A percentile compares a stretch with the other conserved stretches of the same genome.
Evolutionary conservation across 805 yeast species (phyloP).

Genomic region (Torulaspora microellipsoides): DNA sequence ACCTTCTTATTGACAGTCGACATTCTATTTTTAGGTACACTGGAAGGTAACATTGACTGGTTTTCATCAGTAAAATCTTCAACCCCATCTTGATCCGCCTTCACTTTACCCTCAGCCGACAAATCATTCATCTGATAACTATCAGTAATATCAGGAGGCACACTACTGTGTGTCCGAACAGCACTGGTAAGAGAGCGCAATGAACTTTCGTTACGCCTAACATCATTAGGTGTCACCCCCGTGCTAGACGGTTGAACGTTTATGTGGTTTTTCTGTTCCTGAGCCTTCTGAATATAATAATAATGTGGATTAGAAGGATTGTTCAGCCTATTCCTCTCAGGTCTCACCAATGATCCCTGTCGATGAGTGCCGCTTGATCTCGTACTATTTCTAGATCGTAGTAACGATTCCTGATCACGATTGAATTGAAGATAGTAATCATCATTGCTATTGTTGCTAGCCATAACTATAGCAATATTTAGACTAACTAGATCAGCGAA

Average conservation of each 20-base stretch:
- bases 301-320: slow-evolving; percentile 68
- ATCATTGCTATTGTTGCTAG: slow-evolving; percentile 9
- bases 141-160: slow-evolving; percentile 2
- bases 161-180: neutral
- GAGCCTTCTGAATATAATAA: slow-evolving; percentile 71
- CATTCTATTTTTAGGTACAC: neutral
- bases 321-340: slow-evolving; percentile 69
- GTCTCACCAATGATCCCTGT: slow-evolving; percentile 66
- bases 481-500: no score
- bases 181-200: neutral
- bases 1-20: slow-evolving; percentile 2
- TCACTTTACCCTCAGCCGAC: neutral
- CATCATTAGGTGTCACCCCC: slow-evolving; percentile 56
- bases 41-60: neutral
- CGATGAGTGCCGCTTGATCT: slow-evolving; percentile 22
- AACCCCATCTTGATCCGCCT: slow-evolving; percentile 1
- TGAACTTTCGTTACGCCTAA: slow-evolving; percentile 5
- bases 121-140: slow-evolving; percentile 9
- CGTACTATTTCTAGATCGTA: slow-evolving; percentile 23
- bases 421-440: slow-evolving; percentile 16
- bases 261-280: slow-evolving; percentile 58
- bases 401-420: slow-evolving; percentile 35
- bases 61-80: slow-evolving; percentile 7
- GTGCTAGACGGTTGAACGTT: slow-evolving; percentile 64
- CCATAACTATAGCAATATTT: slow-evolving; percentile 1